Conservation (phyloP, 148 eudicot species). For the Amaranthus cruentus region DNA sequence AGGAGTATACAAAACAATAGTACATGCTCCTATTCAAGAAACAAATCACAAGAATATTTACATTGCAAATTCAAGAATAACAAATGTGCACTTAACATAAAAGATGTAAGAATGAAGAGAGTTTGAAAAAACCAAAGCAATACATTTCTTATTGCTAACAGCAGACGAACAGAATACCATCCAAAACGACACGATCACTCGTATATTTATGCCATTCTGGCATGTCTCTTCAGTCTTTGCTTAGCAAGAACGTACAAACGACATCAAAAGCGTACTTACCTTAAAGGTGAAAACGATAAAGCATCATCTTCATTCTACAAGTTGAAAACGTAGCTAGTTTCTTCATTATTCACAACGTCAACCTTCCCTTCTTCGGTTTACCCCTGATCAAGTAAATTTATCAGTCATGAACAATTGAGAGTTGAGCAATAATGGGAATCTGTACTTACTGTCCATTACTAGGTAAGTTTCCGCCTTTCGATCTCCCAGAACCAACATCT, state of each 20-base stretch:
- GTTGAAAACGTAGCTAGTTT: no score
- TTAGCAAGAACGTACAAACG: background rate
- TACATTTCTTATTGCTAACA: slow-evolving; percentile 11
- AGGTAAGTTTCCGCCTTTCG: slow-evolving; percentile 51
- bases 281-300: background rate
- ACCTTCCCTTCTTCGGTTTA: slow-evolving; percentile 74
- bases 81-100: background rate
- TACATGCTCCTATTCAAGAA: background rate
- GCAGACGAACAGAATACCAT: background rate
- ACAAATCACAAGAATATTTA: no score
- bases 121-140: background rate
- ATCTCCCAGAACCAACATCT: slow-evolving; percentile 39
- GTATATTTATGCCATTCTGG: slow-evolving; percentile 8
- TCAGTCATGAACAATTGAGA: background rate
- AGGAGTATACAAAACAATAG: background rate
- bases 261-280: slow-evolving; percentile 20
- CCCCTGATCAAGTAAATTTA: slow-evolving; percentile 40
- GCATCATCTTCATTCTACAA: no score
- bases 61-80: background rate
- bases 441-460: slow-evolving; percentile 71
- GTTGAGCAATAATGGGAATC: background rate
- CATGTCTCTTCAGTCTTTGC: background rate
- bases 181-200: background rate
- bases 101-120: background rate
- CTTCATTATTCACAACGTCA: slow-evolving; percentile 42